A percentile compares a stretch with the other conserved stretches of the same genome.
These are phyloP conservation scores for Phytophthora sp. DNA, from an alignment of 352 stramenopile species.

Conservation along the genomic window DNA sequence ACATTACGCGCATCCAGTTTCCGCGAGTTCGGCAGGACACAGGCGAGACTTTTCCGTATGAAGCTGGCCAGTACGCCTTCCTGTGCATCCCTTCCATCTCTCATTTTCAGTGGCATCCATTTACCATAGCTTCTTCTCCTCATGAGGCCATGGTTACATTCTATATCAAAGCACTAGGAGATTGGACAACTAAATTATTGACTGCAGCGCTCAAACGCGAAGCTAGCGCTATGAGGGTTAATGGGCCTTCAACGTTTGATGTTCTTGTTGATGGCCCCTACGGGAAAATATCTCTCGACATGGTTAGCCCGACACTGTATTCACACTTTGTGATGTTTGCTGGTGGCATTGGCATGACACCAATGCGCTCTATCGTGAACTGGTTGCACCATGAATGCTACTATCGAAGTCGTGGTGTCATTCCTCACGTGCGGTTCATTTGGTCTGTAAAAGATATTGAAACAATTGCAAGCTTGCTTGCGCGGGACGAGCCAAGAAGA, in stretches of 20 bases:
- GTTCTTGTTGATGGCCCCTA: constrained; percentile 64
- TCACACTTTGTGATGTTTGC: constrained; percentile 57
- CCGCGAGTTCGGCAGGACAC: constrained; percentile 44
- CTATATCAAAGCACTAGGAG: constrained; percentile 64
- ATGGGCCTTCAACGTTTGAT: constrained; percentile 26
- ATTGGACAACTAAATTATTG: constrained; percentile 70
- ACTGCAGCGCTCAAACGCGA: constrained; percentile 40
- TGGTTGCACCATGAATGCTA: constrained; percentile 40
- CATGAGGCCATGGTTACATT: constrained; percentile 72
- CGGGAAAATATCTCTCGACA: constrained; percentile 47
- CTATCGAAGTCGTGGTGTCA: constrained; percentile 25
- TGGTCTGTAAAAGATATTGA: constrained; percentile 59
- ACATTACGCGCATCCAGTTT: constrained; percentile 59
- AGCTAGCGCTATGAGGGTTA: constrained; percentile 35
- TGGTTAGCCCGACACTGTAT: constrained; percentile 44
- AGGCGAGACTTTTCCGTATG: constrained; percentile 40
- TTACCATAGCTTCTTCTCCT: constrained; percentile 83
- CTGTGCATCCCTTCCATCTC: constrained; percentile 80
- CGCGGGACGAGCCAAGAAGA: constrained; percentile 29
- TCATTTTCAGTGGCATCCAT: constrained; percentile 87
- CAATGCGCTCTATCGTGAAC: constrained; percentile 59
- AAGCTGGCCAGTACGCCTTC: constrained; percentile 80
- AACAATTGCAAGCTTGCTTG: constrained; percentile 40
- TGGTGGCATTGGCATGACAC: constrained; percentile 58
- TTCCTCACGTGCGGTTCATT: constrained; percentile 59